Base-by-base conservation (phyloP, 306 rosid species). In the Malus asiatica region DNA sequence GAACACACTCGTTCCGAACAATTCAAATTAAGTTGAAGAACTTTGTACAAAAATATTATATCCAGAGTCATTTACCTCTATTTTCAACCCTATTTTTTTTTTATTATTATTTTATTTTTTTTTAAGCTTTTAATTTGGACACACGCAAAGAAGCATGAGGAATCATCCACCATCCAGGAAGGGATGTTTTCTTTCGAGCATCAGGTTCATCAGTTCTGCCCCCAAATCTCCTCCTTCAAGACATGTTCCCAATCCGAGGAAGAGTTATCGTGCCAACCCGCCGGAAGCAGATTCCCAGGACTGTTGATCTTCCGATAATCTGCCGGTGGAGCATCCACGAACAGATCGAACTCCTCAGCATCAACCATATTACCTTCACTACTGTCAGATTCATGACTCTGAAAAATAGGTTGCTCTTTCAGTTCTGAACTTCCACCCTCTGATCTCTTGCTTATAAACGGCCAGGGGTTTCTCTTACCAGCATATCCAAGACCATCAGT, bases 211-310 rank as follows among this genome's bases (percentile, higher is more conserved):
- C 76, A 73, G 62, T 68, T 57, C 69, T 69, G 77, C 68, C 80
- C 83, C 20, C 57, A 74, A 62, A 76, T 68, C 78, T 88, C 92
- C 79, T 92, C 91, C 82, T 86, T 78, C 85, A 82, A 71, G 20
- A 92, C 89, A 64, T 89, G 96, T 66, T 92, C 99, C 97, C 99
- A 96, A 18, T 95, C 97, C 12, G 89, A 88, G 19, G 93, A 66
- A 13, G 77, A 65, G 86, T 79, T 83, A 66, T 90, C 97, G 1
- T 73, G 80, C 84, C 67, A 58, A 79, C 79, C 74, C 30, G 77
- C 80, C 48, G 78, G 83, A 76, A 30, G 80, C 70, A 68, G 83
- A 66, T 68, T 60, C 76, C 35, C 88, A 66, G 52, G 67, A 66
- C 70, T 48, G 70, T 66, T 71, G 66, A 81, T 42, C 61, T 23